Evolutionary conservation across 2,329 filamentous ascomycete species (phyloP).

Genomic region (Hymenoscyphus albidus): DNA sequence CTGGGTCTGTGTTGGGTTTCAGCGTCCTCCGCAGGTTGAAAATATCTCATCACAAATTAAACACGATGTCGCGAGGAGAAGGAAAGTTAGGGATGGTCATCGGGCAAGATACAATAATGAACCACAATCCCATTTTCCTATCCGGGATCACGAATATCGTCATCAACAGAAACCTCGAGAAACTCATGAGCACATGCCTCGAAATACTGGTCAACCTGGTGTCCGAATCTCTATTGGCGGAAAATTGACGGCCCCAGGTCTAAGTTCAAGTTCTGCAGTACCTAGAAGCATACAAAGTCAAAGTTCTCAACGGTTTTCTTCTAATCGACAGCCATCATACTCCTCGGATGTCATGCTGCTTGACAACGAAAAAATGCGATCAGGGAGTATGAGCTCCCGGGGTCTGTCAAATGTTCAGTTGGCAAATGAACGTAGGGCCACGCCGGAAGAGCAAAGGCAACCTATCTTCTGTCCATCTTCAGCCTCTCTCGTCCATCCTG

Average conservation of each 20-base stretch:
- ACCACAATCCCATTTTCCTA: conserved; percentile 17
- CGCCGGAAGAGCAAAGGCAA: background rate
- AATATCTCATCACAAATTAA: conserved; percentile 22
- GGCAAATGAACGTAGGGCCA: background rate
- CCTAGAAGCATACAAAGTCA: conserved; percentile 12
- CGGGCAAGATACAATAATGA: conserved; percentile 24
- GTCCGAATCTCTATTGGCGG: conserved; percentile 32
- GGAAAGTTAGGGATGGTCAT: conserved; percentile 23
- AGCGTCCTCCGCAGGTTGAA: conserved; percentile 24
- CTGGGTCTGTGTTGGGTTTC: conserved; percentile 32
- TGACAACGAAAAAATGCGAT: conserved; percentile 20
- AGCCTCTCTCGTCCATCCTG: conserved; percentile 28
- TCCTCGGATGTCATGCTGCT: conserved; percentile 34
- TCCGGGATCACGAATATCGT: conserved; percentile 20
- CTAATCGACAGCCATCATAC: conserved; percentile 6
- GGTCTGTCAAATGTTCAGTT: background rate
- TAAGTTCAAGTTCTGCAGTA: conserved; percentile 27
- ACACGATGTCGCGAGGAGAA: conserved; percentile 30
- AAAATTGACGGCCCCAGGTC: conserved; percentile 23
- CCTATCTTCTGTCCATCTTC: conserved; percentile 21
- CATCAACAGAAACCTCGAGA: background rate
- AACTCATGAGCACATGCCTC: background rate
- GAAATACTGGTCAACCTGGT: conserved; percentile 17
- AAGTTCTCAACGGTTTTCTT: conserved; percentile 6
- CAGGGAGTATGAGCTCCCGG: background rate